Percentiles rank a stretch among this genome's conserved stretches.
phyloP scores from a whole-genome alignment of 768 basidiomycete species.

The Psilocybe subaeruginosa region DNA sequence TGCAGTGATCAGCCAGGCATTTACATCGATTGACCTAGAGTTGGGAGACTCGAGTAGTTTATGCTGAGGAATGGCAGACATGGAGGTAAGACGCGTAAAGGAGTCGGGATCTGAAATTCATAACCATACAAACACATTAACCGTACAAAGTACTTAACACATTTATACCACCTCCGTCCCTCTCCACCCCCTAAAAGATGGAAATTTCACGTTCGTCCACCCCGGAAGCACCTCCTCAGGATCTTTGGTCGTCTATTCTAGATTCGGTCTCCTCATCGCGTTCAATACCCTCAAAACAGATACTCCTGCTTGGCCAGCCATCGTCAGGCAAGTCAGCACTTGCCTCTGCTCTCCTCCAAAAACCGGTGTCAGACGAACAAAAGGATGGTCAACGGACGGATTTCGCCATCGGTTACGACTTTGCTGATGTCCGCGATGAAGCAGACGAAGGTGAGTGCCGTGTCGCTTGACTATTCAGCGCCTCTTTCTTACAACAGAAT shows the following conservation, averaged over 20 bases:
- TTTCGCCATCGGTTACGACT: slow-evolving; percentile 91
- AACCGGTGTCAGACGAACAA: slow-evolving; percentile 53
- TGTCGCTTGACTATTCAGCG: background rate
- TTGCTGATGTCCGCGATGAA: slow-evolving; percentile 88
- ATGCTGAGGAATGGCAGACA: slow-evolving; percentile 53
- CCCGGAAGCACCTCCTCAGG: slow-evolving; percentile 74
- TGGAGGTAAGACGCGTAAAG: background rate
- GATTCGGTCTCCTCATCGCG: slow-evolving; percentile 83
- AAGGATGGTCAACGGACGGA: slow-evolving; percentile 67
- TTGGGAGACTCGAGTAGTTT: slow-evolving; percentile 70
- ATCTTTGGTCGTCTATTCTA: slow-evolving; percentile 93
- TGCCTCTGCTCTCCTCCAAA: slow-evolving; percentile 72
- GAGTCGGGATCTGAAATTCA: slow-evolving; percentile 21
- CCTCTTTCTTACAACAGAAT: background rate
- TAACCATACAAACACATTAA: slow-evolving; percentile 2
- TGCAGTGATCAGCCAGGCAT: slow-evolving; percentile 71
- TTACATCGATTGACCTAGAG: slow-evolving; percentile 67
- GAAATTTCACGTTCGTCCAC: slow-evolving; percentile 63
- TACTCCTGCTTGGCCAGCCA: slow-evolving; percentile 82
- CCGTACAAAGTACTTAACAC: no score
- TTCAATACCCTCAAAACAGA: slow-evolving; percentile 84
- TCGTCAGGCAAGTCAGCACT: slow-evolving; percentile 80
- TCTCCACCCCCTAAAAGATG: slow-evolving; percentile 24
- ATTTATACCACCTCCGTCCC: no score
- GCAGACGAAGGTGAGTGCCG: slow-evolving; percentile 83